These are phyloP conservation scores for Penicillium roqueforti DNA, from an alignment of 495 filamentous ascomycete genomes.

Conservation along the genomic window DNA sequence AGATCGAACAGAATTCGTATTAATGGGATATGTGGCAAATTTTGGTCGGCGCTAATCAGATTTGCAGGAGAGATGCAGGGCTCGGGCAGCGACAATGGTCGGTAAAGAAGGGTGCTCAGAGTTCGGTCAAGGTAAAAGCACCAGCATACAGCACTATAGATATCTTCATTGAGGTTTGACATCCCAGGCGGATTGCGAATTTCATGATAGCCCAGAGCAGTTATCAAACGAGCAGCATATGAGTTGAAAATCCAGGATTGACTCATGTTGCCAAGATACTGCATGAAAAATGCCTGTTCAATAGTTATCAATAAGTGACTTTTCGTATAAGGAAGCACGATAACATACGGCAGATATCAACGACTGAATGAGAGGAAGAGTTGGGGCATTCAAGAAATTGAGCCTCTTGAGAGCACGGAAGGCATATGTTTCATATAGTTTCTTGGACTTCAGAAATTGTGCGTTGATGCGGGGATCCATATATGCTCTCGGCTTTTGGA, in stretches of 20 bases:
- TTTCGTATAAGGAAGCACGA: not conserved
- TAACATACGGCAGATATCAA: conserved; percentile 27
- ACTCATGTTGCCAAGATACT: conserved; percentile 22
- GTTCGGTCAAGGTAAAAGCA: conserved; percentile 32
- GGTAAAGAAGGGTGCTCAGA: conserved; percentile 25
- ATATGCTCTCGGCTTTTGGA: conserved; percentile 15
- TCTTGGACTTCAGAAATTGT: conserved; percentile 21
- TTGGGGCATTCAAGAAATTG: conserved; percentile 21
- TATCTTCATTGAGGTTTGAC: conserved; percentile 18
- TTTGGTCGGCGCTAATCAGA: conserved; percentile 8
- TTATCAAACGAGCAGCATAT: conserved; percentile 27
- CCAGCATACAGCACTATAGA: conserved; percentile 25
- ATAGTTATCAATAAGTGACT: not conserved
- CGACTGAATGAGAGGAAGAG: conserved; percentile 22
- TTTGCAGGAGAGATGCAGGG: conserved; percentile 14
- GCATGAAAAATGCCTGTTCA: conserved; percentile 26
- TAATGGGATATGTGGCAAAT: conserved; percentile 17
- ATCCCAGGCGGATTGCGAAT: not conserved
- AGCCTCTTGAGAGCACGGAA: conserved; percentile 18
- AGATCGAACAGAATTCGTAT: conserved; percentile 23
- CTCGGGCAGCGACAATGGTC: conserved; percentile 23
- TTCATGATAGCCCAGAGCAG: conserved; percentile 25
- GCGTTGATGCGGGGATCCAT: conserved; percentile 16
- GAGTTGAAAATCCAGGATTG: conserved; percentile 28
- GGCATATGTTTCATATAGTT: conserved; percentile 16